phyloP scores from a whole-genome alignment of 257 asterid species.

The Nicotiana tomentosiformis region DNA sequence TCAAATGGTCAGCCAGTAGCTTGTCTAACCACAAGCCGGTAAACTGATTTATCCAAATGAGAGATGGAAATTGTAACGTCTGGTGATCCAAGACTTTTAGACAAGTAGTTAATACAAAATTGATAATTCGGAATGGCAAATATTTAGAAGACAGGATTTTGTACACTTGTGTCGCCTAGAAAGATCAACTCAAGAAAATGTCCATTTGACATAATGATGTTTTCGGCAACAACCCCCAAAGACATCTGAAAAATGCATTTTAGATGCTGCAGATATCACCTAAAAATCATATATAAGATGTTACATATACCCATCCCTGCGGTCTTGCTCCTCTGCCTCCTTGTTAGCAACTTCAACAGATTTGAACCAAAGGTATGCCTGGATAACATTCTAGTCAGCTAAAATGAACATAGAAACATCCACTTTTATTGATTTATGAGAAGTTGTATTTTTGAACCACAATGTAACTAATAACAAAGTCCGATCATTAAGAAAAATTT shows the following conservation, averaged over 20 bases:
- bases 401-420: not conserved
- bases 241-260: not conserved
- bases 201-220: not conserved
- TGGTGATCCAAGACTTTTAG: not conserved
- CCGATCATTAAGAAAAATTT: not conserved
- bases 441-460: not conserved
- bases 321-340: constrained; percentile 96
- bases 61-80: not conserved
- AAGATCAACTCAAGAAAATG: not conserved
- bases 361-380: constrained; percentile 96
- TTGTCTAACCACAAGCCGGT: not conserved
- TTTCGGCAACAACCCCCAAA: not conserved
- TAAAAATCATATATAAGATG: not conserved
- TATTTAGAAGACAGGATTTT: not conserved
- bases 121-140: not conserved
- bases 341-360: constrained; percentile 85
- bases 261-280: not conserved
- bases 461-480: not conserved
- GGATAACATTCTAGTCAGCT: constrained; percentile 22
- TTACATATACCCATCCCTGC: constrained; percentile 74
- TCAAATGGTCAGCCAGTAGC: not conserved
- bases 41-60: not conserved
- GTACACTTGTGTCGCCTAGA: not conserved
- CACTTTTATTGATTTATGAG: not conserved
- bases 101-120: not conserved